Evolutionary conservation across 2,329 filamentous ascomycete genomes (phyloP).

Genomic region (Clonostachys sp.): DNA sequence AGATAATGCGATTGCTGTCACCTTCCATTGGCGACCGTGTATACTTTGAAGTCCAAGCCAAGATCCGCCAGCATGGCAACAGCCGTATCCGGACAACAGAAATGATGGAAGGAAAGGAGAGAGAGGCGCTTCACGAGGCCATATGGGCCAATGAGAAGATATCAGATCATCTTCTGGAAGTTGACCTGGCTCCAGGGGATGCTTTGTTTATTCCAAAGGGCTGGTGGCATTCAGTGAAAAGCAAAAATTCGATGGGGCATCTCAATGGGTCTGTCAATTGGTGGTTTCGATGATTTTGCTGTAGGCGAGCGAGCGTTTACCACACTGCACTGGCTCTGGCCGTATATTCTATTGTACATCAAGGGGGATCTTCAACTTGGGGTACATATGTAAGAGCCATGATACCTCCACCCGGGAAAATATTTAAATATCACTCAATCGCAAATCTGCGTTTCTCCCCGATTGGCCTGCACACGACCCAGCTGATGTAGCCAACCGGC

Average conservation of each 20-base stretch:
- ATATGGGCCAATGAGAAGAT: conserved; percentile 55
- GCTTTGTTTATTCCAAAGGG: conserved; percentile 34
- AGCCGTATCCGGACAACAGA: conserved; percentile 67
- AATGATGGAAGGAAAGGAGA: conserved; percentile 86
- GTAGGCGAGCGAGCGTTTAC: too few species aligned
- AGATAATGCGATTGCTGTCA: conserved; percentile 66
- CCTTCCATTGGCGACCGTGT: conserved; percentile 60
- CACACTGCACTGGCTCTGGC: too few species aligned
- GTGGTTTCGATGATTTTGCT: conserved; percentile 34
- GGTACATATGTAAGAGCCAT: too few species aligned
- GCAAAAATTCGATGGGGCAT: conserved; percentile 20
- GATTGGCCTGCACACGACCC: conserved; percentile 41
- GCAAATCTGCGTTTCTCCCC: conserved; percentile 6
- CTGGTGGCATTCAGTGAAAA: conserved; percentile 42
- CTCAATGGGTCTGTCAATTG: conserved; percentile 39
- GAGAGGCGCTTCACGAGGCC: conserved; percentile 56
- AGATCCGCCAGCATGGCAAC: conserved; percentile 29
- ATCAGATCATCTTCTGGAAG: conserved; percentile 39
- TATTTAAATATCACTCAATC: not conserved
- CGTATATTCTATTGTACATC: not conserved
- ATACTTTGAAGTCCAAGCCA: conserved; percentile 48
- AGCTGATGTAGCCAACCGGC: conserved; percentile 45
- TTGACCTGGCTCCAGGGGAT: conserved; percentile 48
- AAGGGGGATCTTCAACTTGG: not conserved
- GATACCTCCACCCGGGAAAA: not conserved